Conservation (phyloP, 768 basidiomycete genomes). For the Astraeus odoratus region DNA sequence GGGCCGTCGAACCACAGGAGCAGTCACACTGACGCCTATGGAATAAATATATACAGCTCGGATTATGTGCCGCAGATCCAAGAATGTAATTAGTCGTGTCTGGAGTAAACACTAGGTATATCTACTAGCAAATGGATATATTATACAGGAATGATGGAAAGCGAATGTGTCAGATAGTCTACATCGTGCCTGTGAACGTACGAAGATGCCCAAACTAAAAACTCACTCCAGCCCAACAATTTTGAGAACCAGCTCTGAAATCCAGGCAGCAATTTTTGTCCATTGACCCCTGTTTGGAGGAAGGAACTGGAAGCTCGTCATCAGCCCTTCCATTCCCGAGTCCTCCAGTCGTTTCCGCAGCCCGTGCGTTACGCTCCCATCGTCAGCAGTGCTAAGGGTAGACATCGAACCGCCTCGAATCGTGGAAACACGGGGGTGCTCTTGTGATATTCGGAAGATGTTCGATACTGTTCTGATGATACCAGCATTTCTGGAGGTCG, state of each 20-base stretch:
- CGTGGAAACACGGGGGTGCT: slow-evolving; percentile 35
- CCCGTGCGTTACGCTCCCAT: slow-evolving; percentile 34
- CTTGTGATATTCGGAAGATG: slow-evolving; percentile 66
- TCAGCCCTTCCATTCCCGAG: slow-evolving; percentile 65
- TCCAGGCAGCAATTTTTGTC: slow-evolving; percentile 68
- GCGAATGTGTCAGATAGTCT: neutral
- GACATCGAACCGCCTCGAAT: slow-evolving; percentile 50
- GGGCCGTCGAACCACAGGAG: too few relatives aligned
- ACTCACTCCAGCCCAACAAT: slow-evolving; percentile 36
- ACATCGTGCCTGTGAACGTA: slow-evolving; percentile 9
- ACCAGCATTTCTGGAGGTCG: slow-evolving; percentile 61
- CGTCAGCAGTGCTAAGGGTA: slow-evolving; percentile 59
- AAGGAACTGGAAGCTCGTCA: slow-evolving; percentile 67
- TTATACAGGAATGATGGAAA: neutral
- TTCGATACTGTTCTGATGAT: slow-evolving; percentile 69
- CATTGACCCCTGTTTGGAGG: slow-evolving; percentile 47
- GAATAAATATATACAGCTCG: too few relatives aligned
- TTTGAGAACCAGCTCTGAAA: slow-evolving; percentile 51
- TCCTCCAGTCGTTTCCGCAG: slow-evolving; percentile 58
- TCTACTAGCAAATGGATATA: too few relatives aligned
- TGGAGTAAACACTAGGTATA: too few relatives aligned
- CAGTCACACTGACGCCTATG: too few relatives aligned
- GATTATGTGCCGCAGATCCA: too few relatives aligned
- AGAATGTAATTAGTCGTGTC: too few relatives aligned
- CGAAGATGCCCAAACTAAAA: slow-evolving; percentile 1